These are phyloP conservation scores for Boletus vermiculosoides DNA, from an alignment of 768 basidiomycete genomes.

Conservation along the genomic window DNA sequence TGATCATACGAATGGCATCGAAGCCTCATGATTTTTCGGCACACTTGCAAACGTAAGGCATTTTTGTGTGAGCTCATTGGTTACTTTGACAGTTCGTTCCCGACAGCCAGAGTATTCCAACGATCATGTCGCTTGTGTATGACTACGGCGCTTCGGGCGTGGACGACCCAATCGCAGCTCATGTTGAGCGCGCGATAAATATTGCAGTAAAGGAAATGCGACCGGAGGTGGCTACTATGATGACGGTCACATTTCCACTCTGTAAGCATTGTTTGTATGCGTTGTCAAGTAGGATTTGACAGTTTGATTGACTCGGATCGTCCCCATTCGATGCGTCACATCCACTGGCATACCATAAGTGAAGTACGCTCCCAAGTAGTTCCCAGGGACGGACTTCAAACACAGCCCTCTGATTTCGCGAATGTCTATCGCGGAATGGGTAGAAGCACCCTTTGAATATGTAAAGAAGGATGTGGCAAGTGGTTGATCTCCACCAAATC, in stretches of 20 bases:
- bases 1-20: constrained; percentile 28
- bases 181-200: constrained; percentile 12
- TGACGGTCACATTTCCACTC: constrained; percentile 17
- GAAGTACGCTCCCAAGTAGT: constrained; percentile 21
- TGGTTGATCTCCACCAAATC: background rate
- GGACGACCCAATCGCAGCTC: constrained; percentile 22
- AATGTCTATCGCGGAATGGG: constrained; percentile 4
- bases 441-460: constrained; percentile 25
- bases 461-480: constrained; percentile 24
- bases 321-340: background rate
- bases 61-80: background rate
- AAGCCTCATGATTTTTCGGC: constrained; percentile 22
- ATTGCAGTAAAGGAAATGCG: constrained; percentile 14
- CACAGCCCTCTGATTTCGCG: constrained; percentile 14
- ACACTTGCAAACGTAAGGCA: constrained; percentile 25
- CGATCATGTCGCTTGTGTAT: constrained; percentile 27
- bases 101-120: constrained; percentile 20
- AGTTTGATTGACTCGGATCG: background rate
- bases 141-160: no score
- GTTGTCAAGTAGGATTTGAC: background rate
- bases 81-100: background rate
- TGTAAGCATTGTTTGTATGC: constrained; percentile 9
- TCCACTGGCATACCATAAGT: constrained; percentile 12
- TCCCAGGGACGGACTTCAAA: constrained; percentile 24
- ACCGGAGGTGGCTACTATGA: constrained; percentile 16